Percentiles rank a stretch among this genome's conserved stretches.
Evolutionary conservation across 169 alveolate species (phyloP).

Genomic region (Plasmodium knowlesi): DNA sequence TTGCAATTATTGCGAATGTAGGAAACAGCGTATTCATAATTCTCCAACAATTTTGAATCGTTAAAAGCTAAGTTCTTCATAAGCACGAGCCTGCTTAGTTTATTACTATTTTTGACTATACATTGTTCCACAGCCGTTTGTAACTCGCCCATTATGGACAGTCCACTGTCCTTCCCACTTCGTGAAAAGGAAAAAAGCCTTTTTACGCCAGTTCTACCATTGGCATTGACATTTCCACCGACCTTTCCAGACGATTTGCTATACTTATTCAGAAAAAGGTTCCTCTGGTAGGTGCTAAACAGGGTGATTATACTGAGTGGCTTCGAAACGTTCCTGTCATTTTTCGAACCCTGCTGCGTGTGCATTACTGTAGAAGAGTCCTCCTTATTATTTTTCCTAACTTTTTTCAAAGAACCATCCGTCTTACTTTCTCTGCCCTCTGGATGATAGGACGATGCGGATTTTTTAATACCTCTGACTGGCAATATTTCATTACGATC

Average conservation of each 20-base stretch:
- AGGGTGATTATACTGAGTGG: neutral
- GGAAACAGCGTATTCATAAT: conserved; percentile 15
- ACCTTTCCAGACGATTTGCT: neutral
- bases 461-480: neutral
- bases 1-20: neutral
- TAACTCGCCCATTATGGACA: conserved; percentile 29
- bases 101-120: neutral
- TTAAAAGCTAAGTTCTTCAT: conserved; percentile 32
- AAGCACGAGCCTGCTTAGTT: conserved; percentile 14
- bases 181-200: neutral
- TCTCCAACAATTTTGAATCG: neutral
- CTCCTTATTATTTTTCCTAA: conserved; percentile 4
- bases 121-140: conserved; percentile 15
- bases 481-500: neutral
- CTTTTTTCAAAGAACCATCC: neutral
- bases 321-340: neutral
- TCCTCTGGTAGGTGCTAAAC: conserved; percentile 27
- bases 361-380: neutral
- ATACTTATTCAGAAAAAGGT: conserved; percentile 11
- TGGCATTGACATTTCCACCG: neutral
- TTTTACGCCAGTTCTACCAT: neutral
- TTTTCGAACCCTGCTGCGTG: neutral
- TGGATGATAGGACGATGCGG: neutral
- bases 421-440: neutral
- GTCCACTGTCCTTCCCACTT: neutral